Percentiles rank a stretch among this genome's conserved stretches.
These are phyloP conservation scores for Pythium phragmitis DNA, from an alignment of 352 stramenopile species.

Conservation along the genomic window DNA sequence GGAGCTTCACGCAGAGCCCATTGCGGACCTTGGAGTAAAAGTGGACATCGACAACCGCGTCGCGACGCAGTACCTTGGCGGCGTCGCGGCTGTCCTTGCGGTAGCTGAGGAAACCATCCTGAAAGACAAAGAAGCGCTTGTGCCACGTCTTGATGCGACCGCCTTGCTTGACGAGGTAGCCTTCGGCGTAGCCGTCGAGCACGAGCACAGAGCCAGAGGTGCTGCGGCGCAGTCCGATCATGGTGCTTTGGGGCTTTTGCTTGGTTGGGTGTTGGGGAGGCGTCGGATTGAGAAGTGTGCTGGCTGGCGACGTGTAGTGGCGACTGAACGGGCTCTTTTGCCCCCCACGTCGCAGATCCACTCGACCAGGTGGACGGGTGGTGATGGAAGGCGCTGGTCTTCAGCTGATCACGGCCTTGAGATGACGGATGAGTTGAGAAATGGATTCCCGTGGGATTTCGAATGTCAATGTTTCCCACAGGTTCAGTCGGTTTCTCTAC, in stretches of 20 bases:
- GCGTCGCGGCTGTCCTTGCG: constrained; percentile 57
- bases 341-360: not conserved
- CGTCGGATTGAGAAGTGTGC: no score
- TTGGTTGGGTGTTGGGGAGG: no score
- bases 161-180: constrained; percentile 66
- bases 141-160: constrained; percentile 77
- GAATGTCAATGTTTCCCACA: not conserved
- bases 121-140: constrained; percentile 78
- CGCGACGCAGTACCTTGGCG: constrained; percentile 45
- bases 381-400: not conserved
- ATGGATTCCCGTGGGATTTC: not conserved
- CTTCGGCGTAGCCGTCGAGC: constrained; percentile 65
- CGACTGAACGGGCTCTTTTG: no score
- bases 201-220: constrained; percentile 35
- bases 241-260: not conserved
- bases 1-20: constrained; percentile 49
- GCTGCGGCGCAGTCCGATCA: constrained; percentile 23
- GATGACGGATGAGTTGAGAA: constrained; percentile 10
- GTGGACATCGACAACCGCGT: constrained; percentile 51
- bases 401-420: not conserved
- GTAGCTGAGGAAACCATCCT: constrained; percentile 58
- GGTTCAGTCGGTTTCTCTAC: constrained; percentile 1
- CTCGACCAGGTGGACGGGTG: constrained; percentile 1
- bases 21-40: constrained; percentile 52
- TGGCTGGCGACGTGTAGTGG: no score